A percentile compares a stretch with the other conserved stretches of the same genome.
phyloP scores from a whole-genome alignment of 805 yeast species.

The Priceomyces castillae region DNA sequence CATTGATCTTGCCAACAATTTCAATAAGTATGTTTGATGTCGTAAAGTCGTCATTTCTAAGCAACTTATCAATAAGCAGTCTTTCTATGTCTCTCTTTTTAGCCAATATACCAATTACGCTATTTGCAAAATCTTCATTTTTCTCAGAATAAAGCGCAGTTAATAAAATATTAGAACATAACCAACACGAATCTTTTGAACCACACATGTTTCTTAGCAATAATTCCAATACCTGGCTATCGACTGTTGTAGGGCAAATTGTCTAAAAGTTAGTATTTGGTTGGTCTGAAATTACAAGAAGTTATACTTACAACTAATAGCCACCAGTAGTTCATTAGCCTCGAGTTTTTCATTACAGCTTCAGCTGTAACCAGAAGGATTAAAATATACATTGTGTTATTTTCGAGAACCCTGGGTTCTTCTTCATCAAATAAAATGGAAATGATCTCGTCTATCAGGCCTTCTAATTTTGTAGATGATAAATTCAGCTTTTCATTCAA shows the following conservation, averaged over 20 bases:
- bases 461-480: background rate
- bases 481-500: background rate
- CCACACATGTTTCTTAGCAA: slow-evolving; percentile 2
- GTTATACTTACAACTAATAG: background rate
- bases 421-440: background rate
- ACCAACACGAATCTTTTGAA: slow-evolving; percentile 1
- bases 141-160: background rate
- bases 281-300: background rate
- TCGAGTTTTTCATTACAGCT: background rate
- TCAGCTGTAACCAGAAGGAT: slow-evolving; percentile 2
- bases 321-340: slow-evolving; percentile 6
- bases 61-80: background rate
- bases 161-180: slow-evolving; percentile 4
- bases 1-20: slow-evolving; percentile 3
- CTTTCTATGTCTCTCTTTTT: background rate
- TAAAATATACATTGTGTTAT: background rate
- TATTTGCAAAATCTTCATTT: slow-evolving; percentile 1
- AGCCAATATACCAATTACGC: background rate
- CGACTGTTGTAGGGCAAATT: slow-evolving; percentile 2
- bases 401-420: background rate
- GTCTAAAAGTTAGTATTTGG: slow-evolving; percentile 5
- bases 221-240: background rate
- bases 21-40: slow-evolving; percentile 8
- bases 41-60: slow-evolving; percentile 7
- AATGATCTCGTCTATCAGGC: background rate